These are phyloP conservation scores for Cryptosporidium ryanae DNA, from an alignment of 169 alveolate genomes.

Conservation along the genomic window DNA sequence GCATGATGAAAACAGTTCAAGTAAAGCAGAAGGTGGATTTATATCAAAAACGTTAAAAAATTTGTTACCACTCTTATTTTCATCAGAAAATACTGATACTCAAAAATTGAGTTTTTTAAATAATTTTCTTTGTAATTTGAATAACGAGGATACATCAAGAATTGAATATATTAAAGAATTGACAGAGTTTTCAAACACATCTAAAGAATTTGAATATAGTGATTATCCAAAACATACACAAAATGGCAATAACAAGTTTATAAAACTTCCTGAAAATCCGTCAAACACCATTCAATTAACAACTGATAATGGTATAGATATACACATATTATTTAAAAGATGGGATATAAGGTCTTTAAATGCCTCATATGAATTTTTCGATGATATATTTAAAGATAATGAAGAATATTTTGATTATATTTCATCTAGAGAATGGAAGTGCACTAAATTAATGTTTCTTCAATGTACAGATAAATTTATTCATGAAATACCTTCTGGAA, in stretches of 20 bases:
- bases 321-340: constrained; percentile 77
- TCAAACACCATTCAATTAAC: constrained; percentile 74
- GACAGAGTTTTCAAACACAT: constrained; percentile 7
- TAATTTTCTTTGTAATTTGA: constrained; percentile 7
- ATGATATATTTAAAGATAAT: not conserved
- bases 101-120: constrained; percentile 29
- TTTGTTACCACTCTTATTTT: constrained; percentile 11
- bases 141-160: not conserved
- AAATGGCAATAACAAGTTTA: constrained; percentile 58
- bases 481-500: constrained; percentile 4
- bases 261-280: constrained; percentile 32
- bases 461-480: constrained; percentile 32
- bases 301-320: constrained; percentile 77
- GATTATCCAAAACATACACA: constrained; percentile 61
- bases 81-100: constrained; percentile 9
- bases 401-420: constrained; percentile 10
- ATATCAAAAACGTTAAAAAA: constrained; percentile 10
- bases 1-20: not conserved
- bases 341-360: constrained; percentile 79
- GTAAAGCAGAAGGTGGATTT: not conserved
- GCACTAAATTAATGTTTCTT: constrained; percentile 30
- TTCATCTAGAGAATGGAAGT: constrained; percentile 60
- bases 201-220: not conserved
- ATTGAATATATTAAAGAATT: constrained; percentile 29
- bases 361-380: constrained; percentile 39